Evolutionary conservation across 352 stramenopile genomes (phyloP), one percentile per base, ranked within the genome.

Genomic region (Phytopythium vexans): DNA sequence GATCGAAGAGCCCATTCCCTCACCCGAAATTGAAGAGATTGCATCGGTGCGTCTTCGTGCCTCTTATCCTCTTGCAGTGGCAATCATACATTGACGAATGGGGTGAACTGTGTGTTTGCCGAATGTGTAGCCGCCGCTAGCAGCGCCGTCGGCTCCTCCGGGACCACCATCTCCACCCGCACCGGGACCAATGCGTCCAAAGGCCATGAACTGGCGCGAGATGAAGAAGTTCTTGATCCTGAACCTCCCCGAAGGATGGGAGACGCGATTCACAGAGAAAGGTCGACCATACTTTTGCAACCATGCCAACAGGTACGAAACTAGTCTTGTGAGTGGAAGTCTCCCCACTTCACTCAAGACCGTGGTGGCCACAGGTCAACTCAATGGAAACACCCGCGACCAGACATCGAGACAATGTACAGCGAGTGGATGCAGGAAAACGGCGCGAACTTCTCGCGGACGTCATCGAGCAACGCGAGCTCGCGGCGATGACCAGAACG

Each of bases 231-330:
- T 88, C 15, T 51, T 92, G 2, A 52, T 80, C 4, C 37, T 90
- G 15, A 89, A 89, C 34, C 61, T 92, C 2, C 84, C 84, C 0
- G 69, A 88, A 27, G 82, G 84, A 8, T 94, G 85, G 85, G 85
- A 94, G 52, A 83, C 72, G 41, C 78, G 84, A 5, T 90, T 87
- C 60, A 94, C 80, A 12, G 76, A 88, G 39, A 92, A 89, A 27
- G 82, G 85, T 3, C 74, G 74, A 42, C 85, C 85, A 1, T 94
- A 95, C 60, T 92, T 92, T 53, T 91, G 82, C 62, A 86, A 90
- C 49, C 82, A 93, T 41, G 68, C 58, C 10, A 79, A 87, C 43
- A 51, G 81, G 82, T 92, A 60, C 49, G 66, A 51, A 10, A 8
- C 3, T 6, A 7, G 9, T 6, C 21, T 27, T 27, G 21, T 27